Evolutionary conservation across 306 rosid species (phyloP), one percentile per base, ranked within the genome.

Genomic region (Rubus idaeus): DNA sequence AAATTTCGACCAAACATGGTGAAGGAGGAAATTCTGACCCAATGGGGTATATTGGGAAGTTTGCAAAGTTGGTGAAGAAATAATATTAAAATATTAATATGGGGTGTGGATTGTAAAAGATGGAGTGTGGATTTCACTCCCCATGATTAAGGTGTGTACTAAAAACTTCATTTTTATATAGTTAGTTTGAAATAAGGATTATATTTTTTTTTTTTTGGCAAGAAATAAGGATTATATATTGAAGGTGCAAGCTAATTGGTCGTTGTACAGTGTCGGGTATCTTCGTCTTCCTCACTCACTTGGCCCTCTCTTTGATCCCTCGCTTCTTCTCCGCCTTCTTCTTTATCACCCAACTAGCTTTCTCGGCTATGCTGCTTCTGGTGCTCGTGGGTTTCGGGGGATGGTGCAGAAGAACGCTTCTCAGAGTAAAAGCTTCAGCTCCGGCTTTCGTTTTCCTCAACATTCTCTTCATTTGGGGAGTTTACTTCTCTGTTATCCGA

Each of bases 361-460:
- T 87, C 64, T 87, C 90, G 76, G 87, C 79, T 63, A 50, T 84
- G 57, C n/a, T 80, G 26, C 80, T 81, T 68, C 75, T 87, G 40
- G 66, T 57, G 12, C 75, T 82, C 56, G 17, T 82, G 67, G 88
- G 85, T 18, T 41, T 70, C 3, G 85, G 83, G 4, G 70, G 87
- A 61, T 62, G 83, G 78, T 66, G 61, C 79, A 77, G 83, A 81
- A 80, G 88, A 44, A 73, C 35, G 47, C 68, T 82, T 77, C 73
- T 87, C 11, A 78, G 83, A 71, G 68, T 77, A 13, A 64, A 35
- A 14, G 82, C 80, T 7, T 84, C 87, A 0, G 87, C 90, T 61
- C 78, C 88, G 6, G 90, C 90, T 68, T 77, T 84, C 63, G 88
- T 87, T 23, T 68, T 87, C 83, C 82, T 77, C 83, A 84, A 26